phyloP scores from a whole-genome alignment of 305 asterid genomes.

The Plantago coronopus region DNA sequence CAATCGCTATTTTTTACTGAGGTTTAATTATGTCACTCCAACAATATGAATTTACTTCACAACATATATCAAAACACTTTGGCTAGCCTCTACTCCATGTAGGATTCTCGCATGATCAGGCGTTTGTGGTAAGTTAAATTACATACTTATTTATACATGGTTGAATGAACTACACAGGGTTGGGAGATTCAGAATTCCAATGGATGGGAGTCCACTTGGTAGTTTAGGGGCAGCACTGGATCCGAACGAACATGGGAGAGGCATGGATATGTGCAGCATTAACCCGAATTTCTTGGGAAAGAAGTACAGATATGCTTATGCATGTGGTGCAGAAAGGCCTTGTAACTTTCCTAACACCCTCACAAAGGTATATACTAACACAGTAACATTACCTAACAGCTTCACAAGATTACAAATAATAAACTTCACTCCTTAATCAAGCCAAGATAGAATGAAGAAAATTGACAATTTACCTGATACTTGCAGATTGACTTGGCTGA shows the following conservation, averaged over 20 bases:
- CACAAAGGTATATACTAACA: conserved; percentile 58
- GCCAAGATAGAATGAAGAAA: neutral
- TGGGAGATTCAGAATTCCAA: conserved; percentile 82
- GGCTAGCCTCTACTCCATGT: too few relatives aligned
- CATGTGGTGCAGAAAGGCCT: conserved; percentile 93
- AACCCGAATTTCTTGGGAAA: conserved; percentile 68
- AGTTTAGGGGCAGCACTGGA: conserved; percentile 74
- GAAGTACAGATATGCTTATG: conserved; percentile 82
- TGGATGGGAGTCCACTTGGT: conserved; percentile 77
- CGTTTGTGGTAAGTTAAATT: too few relatives aligned
- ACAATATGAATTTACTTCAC: too few relatives aligned
- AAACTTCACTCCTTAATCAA: neutral
- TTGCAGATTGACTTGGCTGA: conserved; percentile 38
- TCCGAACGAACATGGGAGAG: conserved; percentile 87
- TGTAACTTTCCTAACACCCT: conserved; percentile 95
- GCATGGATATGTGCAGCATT: conserved; percentile 94
- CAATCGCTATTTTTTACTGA: too few relatives aligned
- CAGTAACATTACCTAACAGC: neutral
- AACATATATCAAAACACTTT: too few relatives aligned
- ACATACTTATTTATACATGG: neutral
- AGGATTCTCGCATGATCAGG: too few relatives aligned
- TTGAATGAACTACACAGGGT: conserved; percentile 37
- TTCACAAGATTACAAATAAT: too few relatives aligned
- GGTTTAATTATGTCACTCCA: too few relatives aligned
- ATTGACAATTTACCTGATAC: too few relatives aligned